Evolutionary conservation across 345 rosid genomes (phyloP).

Genomic region (Eucalyptus curtisii): DNA sequence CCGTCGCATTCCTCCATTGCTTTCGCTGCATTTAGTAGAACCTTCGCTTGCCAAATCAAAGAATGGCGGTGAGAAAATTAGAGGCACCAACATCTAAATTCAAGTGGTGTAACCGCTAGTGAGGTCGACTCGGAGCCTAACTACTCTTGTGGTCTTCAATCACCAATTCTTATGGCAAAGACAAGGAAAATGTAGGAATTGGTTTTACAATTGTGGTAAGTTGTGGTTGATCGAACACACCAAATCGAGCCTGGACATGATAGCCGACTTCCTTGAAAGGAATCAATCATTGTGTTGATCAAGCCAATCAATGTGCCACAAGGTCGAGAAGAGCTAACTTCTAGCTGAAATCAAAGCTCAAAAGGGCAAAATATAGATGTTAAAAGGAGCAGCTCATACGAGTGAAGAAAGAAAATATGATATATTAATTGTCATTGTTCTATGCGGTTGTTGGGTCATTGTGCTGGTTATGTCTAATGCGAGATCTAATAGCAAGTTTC

Average conservation of each 20-base stretch:
- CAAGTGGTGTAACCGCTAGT: not conserved
- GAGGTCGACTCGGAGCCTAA: not conserved
- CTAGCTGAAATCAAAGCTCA: not conserved
- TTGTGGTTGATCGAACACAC: not conserved
- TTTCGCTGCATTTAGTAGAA: not conserved
- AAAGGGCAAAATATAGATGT: not conserved
- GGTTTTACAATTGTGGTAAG: not conserved
- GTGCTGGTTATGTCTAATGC: no score
- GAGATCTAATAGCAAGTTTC: no score
- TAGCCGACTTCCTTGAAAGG: not conserved
- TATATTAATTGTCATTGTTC: no score
- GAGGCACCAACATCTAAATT: no score
- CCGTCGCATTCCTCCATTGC: not conserved
- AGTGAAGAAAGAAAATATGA: no score
- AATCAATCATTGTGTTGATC: not conserved
- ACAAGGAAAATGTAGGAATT: not conserved
- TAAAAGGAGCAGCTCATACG: no score
- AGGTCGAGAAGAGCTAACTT: not conserved
- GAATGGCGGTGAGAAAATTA: not conserved
- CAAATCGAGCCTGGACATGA: not conserved
- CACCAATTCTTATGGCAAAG: not conserved
- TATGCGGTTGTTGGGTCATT: no score
- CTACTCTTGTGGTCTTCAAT: not conserved
- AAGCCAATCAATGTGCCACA: fast-evolving
- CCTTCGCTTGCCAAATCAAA: not conserved